Conservation (phyloP, 768 basidiomycete genomes). For the Sporobolomyces phaffii region DNA sequence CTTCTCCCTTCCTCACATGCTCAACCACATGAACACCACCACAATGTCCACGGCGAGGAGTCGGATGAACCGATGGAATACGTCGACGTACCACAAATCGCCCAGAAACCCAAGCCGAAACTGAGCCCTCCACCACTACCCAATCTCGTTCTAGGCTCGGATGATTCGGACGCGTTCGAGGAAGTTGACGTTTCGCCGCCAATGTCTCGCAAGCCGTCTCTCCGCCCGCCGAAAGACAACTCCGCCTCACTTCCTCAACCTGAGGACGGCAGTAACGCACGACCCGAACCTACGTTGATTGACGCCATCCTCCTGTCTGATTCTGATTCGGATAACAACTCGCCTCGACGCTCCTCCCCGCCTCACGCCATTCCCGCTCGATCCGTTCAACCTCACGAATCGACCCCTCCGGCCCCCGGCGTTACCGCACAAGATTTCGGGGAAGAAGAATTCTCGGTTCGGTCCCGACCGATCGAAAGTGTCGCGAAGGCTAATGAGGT, state of each 20-base stretch:
- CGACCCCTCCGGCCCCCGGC: neutral
- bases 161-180: constrained; percentile 43
- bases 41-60: constrained; percentile 36
- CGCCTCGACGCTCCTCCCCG: neutral
- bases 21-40: too few species aligned
- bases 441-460: neutral
- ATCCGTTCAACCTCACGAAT: neutral
- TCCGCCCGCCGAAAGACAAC: neutral
- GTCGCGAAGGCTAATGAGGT: too few species aligned
- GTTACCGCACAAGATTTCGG: constrained; percentile 8
- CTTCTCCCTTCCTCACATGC: too few species aligned
- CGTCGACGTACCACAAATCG: constrained; percentile 12
- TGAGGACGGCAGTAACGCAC: constrained; percentile 41
- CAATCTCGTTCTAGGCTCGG: constrained; percentile 22
- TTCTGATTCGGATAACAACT: constrained; percentile 8
- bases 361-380: too few species aligned
- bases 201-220: neutral
- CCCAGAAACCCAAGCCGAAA: neutral
- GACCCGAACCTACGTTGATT: constrained; percentile 8
- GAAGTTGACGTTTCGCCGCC: constrained; percentile 31
- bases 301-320: constrained; percentile 25
- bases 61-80: constrained; percentile 39
- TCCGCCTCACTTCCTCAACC: neutral
- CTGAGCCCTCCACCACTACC: neutral
- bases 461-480: too few species aligned